Evolutionary conservation across 2,329 filamentous ascomycete species (phyloP).

Genomic region (Phoma sp.): DNA sequence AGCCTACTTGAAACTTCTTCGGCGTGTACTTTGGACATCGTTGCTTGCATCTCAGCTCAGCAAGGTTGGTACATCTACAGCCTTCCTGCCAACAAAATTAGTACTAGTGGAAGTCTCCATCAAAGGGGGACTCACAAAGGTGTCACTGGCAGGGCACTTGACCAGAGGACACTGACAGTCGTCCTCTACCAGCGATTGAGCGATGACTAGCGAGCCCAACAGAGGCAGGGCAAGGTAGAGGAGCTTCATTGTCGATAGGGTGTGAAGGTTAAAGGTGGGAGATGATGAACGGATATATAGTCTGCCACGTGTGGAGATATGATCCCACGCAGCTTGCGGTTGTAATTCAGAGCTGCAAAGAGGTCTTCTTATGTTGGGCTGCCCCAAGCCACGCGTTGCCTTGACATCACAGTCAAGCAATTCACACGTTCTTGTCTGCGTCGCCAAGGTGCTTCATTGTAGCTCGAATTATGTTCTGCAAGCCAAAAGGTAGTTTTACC

Average conservation of each 20-base stretch:
- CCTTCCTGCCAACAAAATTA: conserved; percentile 24
- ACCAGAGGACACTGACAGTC: conserved; percentile 36
- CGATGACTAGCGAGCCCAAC: conserved; percentile 23
- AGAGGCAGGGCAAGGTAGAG: conserved; percentile 27
- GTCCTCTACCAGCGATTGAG: conserved; percentile 20
- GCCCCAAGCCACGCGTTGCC: conserved; percentile 7
- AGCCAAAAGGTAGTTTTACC: background rate
- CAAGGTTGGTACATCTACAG: conserved; percentile 38
- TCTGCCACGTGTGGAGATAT: background rate
- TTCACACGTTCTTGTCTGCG: conserved; percentile 5
- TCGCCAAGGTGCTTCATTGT: conserved; percentile 7
- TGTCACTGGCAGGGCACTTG: conserved; percentile 33
- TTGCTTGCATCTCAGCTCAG: conserved; percentile 33
- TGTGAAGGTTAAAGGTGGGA: too few species aligned
- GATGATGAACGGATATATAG: background rate
- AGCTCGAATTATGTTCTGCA: background rate
- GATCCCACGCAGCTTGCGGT: background rate
- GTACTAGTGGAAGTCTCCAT: background rate
- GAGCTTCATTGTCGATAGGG: conserved; percentile 28
- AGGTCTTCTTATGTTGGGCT: conserved; percentile 5
- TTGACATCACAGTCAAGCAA: conserved; percentile 8
- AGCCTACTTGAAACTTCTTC: conserved; percentile 22
- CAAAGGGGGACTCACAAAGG: conserved; percentile 21
- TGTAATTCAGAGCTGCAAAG: background rate
- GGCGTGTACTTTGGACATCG: conserved; percentile 35